phyloP scores from a whole-genome alignment of 805 yeast genomes.

The Yarrowia yakushimensis region DNA sequence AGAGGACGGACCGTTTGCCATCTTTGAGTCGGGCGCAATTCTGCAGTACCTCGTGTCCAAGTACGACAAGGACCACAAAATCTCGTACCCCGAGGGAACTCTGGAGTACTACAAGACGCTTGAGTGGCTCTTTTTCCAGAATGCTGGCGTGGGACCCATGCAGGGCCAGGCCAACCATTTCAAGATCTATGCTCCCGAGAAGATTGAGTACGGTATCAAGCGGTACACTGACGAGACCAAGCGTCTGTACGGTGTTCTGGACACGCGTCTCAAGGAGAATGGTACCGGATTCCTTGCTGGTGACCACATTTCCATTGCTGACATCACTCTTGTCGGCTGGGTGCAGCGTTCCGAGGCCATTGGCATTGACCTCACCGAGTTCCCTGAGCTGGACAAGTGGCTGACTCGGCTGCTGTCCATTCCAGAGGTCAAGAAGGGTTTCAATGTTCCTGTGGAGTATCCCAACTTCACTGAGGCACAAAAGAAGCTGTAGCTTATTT shows the following conservation, averaged over 20 bases:
- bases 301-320: slow-evolving; percentile 54
- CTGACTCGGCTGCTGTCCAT: slow-evolving; percentile 88
- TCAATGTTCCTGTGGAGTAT: slow-evolving; percentile 30
- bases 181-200: slow-evolving; percentile 45
- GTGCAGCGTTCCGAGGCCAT: slow-evolving; percentile 31
- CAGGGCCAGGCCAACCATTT: slow-evolving; percentile 61
- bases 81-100: slow-evolving; percentile 40
- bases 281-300: slow-evolving; percentile 55
- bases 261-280: slow-evolving; percentile 48
- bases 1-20: slow-evolving; percentile 30
- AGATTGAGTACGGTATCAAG: slow-evolving; percentile 51
- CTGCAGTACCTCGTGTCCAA: slow-evolving; percentile 56
- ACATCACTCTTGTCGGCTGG: slow-evolving; percentile 52
- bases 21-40: slow-evolving; percentile 63
- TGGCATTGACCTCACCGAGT: slow-evolving; percentile 32
- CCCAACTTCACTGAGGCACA: slow-evolving; percentile 10
- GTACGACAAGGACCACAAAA: slow-evolving; percentile 53
- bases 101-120: slow-evolving; percentile 43
- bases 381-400: slow-evolving; percentile 80
- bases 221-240: slow-evolving; percentile 51
- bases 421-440: slow-evolving; percentile 57
- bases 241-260: slow-evolving; percentile 53
- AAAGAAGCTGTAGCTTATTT: not conserved
- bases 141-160: slow-evolving; percentile 60
- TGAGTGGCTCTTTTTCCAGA: slow-evolving; percentile 55